A percentile compares a stretch with the other conserved stretches of the same genome.
Conservation (phyloP, 139 green algal genomes). For the Pycnococcus provasolii region DNA sequence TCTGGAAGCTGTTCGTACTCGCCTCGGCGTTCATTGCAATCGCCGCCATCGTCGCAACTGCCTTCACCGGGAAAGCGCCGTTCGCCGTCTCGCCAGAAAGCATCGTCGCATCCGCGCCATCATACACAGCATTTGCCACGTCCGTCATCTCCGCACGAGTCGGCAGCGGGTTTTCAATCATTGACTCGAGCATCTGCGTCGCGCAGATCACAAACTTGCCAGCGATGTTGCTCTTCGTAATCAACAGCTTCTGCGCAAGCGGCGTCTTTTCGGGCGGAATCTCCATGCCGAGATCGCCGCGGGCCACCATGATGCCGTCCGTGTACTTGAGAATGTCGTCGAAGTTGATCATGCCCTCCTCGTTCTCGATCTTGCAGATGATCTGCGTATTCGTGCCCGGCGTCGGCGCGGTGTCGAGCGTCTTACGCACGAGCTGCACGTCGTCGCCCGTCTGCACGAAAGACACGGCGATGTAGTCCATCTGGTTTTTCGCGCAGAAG, state of each 20-base stretch:
- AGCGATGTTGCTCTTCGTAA: conserved; percentile 23
- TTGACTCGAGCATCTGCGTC: conserved; percentile 42
- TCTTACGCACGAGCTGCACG: conserved; percentile 45
- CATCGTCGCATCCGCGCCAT: conserved; percentile 33
- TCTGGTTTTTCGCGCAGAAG: conserved; percentile 35
- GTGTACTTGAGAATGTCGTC: conserved; percentile 52
- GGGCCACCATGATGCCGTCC: conserved; percentile 64
- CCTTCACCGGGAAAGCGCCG: conserved; percentile 24
- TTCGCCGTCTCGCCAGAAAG: conserved; percentile 32
- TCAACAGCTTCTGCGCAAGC: conserved; percentile 30
- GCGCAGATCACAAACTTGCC: conserved; percentile 37
- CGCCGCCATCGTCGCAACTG: conserved; percentile 20
- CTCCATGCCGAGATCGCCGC: conserved; percentile 63
- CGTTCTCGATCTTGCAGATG: conserved; percentile 69
- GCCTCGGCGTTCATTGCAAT: conserved; percentile 22
- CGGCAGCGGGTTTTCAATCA: conserved; percentile 30
- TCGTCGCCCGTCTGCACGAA: conserved; percentile 52
- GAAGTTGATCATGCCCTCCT: conserved; percentile 48
- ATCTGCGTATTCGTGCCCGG: conserved; percentile 44
- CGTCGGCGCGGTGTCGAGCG: conserved; percentile 35
- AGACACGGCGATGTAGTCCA: conserved; percentile 48
- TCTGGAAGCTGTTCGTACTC: conserved; percentile 46
- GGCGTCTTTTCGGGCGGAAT: conserved; percentile 31
- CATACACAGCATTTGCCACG: conserved; percentile 38
- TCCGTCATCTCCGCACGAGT: conserved; percentile 37